Base-by-base conservation (phyloP, 2,329 filamentous ascomycete genomes). In the Paraconiothyrium sp. region DNA sequence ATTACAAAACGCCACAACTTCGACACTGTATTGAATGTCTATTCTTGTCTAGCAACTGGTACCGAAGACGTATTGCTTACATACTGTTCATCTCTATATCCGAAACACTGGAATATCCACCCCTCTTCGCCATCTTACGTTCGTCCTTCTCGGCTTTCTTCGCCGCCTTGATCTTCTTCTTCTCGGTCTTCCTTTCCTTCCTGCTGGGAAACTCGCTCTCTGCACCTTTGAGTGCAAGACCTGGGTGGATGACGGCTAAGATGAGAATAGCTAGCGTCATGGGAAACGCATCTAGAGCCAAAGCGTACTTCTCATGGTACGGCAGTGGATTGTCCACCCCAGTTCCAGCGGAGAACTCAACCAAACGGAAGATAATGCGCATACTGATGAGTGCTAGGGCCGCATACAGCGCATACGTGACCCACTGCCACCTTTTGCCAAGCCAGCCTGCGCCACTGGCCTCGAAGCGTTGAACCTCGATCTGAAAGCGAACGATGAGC, bases 341-440 rank as follows among this genome's bases (percentile, higher is more conserved):
- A 22, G 83, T 68, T 11, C 84, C 85, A 4, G 78, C 76, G 0
- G 80, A 79, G 67, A 85, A 90, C 71, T 90, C 86, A 56, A 81
- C 74, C 1, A 90, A 79, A 34, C 87, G 85, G 75, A 85, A 90
- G 64, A 88, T 83, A 71, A 90, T 89, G 37, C 88, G 84, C 32
- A 72, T 65, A 0, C 81, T 82, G 61, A 85, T 84, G 37, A 84
- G 73, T 0, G 64, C 61, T 11, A 85, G 70, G 0, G 71, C 71
- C 5, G 72, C 72, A 60, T 83, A 84, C 0, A 84, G 68, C 1
- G 75, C 72, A 57, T 78, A 82, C 2, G 81, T 69, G 24, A 74
- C 39, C 60, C 47, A 67, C 35, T 67, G 70, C 72, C 71, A 74
- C 41, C 55, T 58, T 22, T 41, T 46, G 22, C 13, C 30, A 41